Evolutionary conservation across 2,329 filamentous ascomycete species (phyloP), one percentile per base, ranked within the genome.

Genomic region (Trichoderma breve): DNA sequence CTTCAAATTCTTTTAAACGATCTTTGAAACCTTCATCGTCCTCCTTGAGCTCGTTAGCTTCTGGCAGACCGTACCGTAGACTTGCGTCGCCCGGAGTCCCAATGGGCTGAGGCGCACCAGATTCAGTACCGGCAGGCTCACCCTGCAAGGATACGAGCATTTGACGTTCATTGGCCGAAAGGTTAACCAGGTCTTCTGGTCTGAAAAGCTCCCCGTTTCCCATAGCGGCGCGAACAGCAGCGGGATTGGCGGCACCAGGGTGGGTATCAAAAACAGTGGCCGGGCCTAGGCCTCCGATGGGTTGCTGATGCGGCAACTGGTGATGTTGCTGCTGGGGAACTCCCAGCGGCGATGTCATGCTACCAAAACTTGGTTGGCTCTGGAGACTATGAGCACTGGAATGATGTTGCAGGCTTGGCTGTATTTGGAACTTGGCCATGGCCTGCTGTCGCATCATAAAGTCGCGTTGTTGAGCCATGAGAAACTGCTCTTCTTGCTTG

Each of bases 401-500:
- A 79, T 98, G 95, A 79, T 98, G 96, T 77, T 98, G 94, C 9
- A 98, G 87, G 72, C 84, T 79, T 69, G 80, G 78, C 30, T 51
- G 67, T 76, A 92, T 86, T 70, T 91, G 91, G 79, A 93, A 91
- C 79, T 95, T 91, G 65, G 90, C 86, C 72, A 94, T 90, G 7
- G 89, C 87, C 78, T 97, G 94, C 78, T 97, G 94, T 74, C 94
- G 93, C 74, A 94, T 92, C 70, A 98, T 88, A 76, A 94, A 93
- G 80, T 99, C 96, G 76, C 97, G 94, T 81, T 99, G 96, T 55
- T 96, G 92, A 60, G 97, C 96, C 90, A 98, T 97, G 43, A 97
- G 86, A 80, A 96, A 97, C 80, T 99, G 96, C 79, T 99, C 97
- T 82, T 99, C 96, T 81, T 99, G 96, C 84, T 99, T 99, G 67